Base-by-base conservation (phyloP, 2,329 filamentous ascomycete genomes). In the Pestalotiopsis sp. region DNA sequence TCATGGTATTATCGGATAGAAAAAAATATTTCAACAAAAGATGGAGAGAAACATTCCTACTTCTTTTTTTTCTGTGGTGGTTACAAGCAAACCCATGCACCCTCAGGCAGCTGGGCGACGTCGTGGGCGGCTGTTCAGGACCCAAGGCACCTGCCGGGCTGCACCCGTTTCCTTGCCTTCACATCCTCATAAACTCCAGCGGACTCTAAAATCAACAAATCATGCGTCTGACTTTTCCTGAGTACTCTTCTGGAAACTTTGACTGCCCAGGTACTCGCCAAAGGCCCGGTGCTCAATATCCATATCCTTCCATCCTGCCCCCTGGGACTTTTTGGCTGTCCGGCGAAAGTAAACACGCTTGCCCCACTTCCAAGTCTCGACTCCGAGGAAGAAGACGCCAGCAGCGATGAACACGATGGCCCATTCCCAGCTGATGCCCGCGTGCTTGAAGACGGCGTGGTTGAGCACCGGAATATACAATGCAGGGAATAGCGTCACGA, bases 341-440 rank as follows among this genome's bases (percentile, higher is more conserved):
- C 73, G 73, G 27, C 81, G 74, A 74, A 78, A 80, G 72, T 75
- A 82, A 38, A 83, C 74, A 5, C 89, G 80, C 83, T 90, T 91
- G 23, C 69, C 80, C 77, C 82, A 88, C 77, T 91, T 90, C 87
- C 88, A 91, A 6, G 76, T 71, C 78, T 91, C 89, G 2, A 88
- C 81, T 39, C 88, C 88, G 0, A 79, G 74, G 71, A 91, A 88
- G 81, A 90, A 91, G 27, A 90, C 73, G 1, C 81, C 75, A 0
- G 86, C 81, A 3, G 80, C 83, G 60, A 88, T 76, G 69, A 90
- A 87, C 3, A 90, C 86, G 56, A 91, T 84, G 5, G 76, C 87
- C 89, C 88, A 91, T 76, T 90, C 89, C 89, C 88, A 91, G 38
- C 79, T 82, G 68, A 91, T 90, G 7, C 84, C 86, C 31, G 81